phyloP scores from a whole-genome alignment of 2,329 filamentous ascomycete species.

The Falciphora oryzae region DNA sequence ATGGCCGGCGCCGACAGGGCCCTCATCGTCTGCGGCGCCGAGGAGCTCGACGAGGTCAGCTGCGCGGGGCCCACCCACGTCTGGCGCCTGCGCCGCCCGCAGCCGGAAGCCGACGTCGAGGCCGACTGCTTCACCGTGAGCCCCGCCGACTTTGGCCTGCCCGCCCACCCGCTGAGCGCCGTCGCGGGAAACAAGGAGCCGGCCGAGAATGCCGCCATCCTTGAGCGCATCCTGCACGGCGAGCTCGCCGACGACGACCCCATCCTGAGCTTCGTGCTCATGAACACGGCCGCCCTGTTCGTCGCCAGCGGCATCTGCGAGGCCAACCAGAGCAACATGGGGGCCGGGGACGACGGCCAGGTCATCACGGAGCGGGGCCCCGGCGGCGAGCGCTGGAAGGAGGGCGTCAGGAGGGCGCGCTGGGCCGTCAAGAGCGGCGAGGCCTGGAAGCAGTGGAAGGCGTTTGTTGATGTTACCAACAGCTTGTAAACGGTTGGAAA shows the following conservation, averaged over 20 bases:
- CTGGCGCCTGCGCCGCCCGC: constrained; percentile 62
- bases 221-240: constrained; percentile 69
- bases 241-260: constrained; percentile 72
- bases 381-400: constrained; percentile 87
- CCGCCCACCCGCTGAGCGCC: constrained; percentile 63
- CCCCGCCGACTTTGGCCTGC: constrained; percentile 83
- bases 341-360: constrained; percentile 69
- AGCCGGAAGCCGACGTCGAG: constrained; percentile 30
- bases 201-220: constrained; percentile 77
- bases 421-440: constrained; percentile 85
- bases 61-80: constrained; percentile 85
- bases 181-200: constrained; percentile 85
- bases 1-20: constrained; percentile 75
- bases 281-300: constrained; percentile 86
- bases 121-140: constrained; percentile 68
- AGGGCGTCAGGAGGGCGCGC: constrained; percentile 78
- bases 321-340: constrained; percentile 73
- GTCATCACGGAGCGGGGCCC: constrained; percentile 80
- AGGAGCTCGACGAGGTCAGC: constrained; percentile 92
- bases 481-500: not conserved
- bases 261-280: constrained; percentile 86
- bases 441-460: constrained; percentile 76
- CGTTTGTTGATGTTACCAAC: constrained; percentile 81
- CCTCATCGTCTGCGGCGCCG: constrained; percentile 85
- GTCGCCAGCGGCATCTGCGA: constrained; percentile 85